Percentiles rank a stretch among this genome's conserved stretches.
phyloP scores from a whole-genome alignment of 306 rosid species.

The Dryas alaskensis region DNA sequence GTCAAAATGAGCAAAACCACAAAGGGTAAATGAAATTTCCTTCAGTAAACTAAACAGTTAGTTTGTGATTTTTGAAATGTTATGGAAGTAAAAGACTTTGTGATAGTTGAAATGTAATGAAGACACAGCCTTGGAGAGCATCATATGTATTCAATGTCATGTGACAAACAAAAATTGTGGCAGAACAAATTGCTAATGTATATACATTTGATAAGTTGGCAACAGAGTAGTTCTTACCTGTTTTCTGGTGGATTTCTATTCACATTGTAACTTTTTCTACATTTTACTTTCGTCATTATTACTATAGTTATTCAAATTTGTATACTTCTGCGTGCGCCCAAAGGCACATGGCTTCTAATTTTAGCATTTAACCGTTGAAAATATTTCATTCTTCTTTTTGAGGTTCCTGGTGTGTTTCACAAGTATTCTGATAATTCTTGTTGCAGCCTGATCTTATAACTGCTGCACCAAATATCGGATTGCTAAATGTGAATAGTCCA shows the following conservation, averaged over 20 bases:
- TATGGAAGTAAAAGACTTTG: too few relatives aligned
- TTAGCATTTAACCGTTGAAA: not conserved
- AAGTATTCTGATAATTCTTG: not conserved
- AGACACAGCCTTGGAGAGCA: too few relatives aligned
- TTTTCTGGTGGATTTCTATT: not conserved
- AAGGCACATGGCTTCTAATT: not conserved
- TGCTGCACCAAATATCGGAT: constrained; percentile 32
- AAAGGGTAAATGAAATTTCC: too few relatives aligned
- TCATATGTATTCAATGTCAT: too few relatives aligned
- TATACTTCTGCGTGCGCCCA: not conserved
- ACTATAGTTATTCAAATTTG: not conserved
- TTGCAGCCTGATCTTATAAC: constrained; percentile 44
- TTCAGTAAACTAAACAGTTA: too few relatives aligned
- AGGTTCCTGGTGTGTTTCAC: not conserved
- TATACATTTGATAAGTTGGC: not conserved
- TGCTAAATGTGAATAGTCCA: constrained; percentile 23
- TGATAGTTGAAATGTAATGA: too few relatives aligned
- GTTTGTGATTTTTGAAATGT: too few relatives aligned
- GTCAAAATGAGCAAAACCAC: too few relatives aligned
- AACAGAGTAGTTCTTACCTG: not conserved
- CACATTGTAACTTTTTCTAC: not conserved
- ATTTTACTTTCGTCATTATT: not conserved
- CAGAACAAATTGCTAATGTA: not conserved
- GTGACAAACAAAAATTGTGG: too few relatives aligned
- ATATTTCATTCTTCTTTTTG: not conserved